These are phyloP conservation scores for Ceratocystis eucalypticola DNA, from an alignment of 2,329 filamentous ascomycete species.

Conservation along the genomic window DNA sequence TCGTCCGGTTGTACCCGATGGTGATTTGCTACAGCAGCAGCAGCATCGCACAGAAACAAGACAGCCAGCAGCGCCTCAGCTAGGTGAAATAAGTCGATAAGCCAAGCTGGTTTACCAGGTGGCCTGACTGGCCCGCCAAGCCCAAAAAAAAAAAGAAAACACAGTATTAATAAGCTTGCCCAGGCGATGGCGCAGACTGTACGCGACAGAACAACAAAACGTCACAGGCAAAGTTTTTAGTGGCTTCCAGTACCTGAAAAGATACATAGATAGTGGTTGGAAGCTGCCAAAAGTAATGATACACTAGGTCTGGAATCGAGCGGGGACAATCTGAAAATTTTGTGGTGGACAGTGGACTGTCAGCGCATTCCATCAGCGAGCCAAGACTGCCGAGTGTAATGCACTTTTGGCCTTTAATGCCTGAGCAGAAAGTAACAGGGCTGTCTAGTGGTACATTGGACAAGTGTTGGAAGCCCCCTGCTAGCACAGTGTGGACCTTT, in stretches of 20 bases:
- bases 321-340: too few relatives aligned
- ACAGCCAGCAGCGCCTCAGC: too few relatives aligned
- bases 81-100: neutral
- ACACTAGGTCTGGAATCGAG: neutral
- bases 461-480: neutral
- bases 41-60: neutral
- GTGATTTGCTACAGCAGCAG: neutral
- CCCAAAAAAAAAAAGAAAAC: neutral
- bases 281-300: conserved; percentile 10
- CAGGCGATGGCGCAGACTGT: conserved; percentile 14
- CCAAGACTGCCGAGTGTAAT: neutral
- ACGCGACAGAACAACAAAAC: conserved; percentile 15
- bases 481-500: conserved; percentile 11
- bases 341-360: neutral
- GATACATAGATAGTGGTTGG: conserved; percentile 5
- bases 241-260: neutral
- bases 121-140: neutral
- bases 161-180: neutral
- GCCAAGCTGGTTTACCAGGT: neutral
- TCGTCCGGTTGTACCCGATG: neutral
- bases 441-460: neutral
- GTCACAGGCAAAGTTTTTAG: conserved; percentile 10
- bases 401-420: conserved; percentile 10
- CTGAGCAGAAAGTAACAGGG: neutral
- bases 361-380: neutral